Conservation (phyloP, 805 yeast species). For the Monosporozyma solicola region DNA sequence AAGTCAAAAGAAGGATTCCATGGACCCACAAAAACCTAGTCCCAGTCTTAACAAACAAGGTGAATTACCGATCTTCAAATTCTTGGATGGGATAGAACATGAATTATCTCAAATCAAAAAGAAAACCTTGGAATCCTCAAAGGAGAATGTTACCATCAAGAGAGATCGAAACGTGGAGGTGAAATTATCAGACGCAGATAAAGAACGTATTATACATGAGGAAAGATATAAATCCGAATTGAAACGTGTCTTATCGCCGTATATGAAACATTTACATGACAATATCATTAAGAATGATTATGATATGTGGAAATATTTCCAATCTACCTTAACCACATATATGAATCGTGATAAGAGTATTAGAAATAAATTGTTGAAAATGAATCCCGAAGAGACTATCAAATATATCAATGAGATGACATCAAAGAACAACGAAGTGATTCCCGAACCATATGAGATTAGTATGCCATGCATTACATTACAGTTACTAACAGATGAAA, state of each 20-base stretch:
- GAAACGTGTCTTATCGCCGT: conserved; percentile 16
- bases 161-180: background rate
- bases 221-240: conserved; percentile 18
- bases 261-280: conserved; percentile 6
- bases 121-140: conserved; percentile 1
- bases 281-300: conserved; percentile 17
- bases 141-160: background rate
- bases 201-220: conserved; percentile 10
- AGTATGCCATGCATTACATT: conserved; percentile 22
- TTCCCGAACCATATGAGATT: conserved; percentile 24
- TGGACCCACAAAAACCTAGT: background rate
- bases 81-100: conserved; percentile 6
- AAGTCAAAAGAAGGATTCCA: background rate
- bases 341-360: conserved; percentile 7
- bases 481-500: conserved; percentile 11
- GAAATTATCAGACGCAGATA: background rate
- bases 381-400: conserved; percentile 10
- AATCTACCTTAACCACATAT: conserved; percentile 9
- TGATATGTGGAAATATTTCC: conserved; percentile 15
- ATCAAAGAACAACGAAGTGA: conserved; percentile 3
- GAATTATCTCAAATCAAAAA: conserved; percentile 4
- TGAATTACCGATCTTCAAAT: conserved; percentile 1
- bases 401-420: conserved; percentile 9
- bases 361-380: conserved; percentile 6
- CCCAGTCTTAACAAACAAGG: background rate